Conservation (phyloP, 2,329 filamentous ascomycete species). For the Acrodontium crateriforme region DNA sequence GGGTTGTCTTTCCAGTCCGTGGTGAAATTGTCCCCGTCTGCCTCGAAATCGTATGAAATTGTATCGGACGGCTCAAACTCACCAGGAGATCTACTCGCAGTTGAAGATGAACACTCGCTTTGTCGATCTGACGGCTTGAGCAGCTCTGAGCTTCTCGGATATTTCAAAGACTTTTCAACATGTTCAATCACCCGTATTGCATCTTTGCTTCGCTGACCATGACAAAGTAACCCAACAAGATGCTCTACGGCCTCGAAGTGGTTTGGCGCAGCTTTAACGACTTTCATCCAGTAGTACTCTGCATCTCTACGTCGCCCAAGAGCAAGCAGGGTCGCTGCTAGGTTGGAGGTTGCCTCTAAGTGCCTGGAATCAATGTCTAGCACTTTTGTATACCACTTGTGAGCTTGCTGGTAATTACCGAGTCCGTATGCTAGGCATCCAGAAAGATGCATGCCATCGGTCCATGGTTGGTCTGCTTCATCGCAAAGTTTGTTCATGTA, state of each 20-base stretch:
- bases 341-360: slow-evolving; percentile 85
- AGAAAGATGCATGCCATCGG: slow-evolving; percentile 80
- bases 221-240: slow-evolving; percentile 74
- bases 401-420: slow-evolving; percentile 64
- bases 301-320: slow-evolving; percentile 73
- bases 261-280: slow-evolving; percentile 69
- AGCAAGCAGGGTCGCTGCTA: slow-evolving; percentile 77
- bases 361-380: slow-evolving; percentile 50
- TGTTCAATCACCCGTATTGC: slow-evolving; percentile 78
- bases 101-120: slow-evolving; percentile 43
- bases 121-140: slow-evolving; percentile 38
- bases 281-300: slow-evolving; percentile 69
- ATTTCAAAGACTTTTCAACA: slow-evolving; percentile 59
- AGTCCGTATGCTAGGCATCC: slow-evolving; percentile 87
- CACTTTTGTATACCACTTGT: slow-evolving; percentile 60
- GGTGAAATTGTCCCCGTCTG: slow-evolving; percentile 21
- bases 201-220: slow-evolving; percentile 64
- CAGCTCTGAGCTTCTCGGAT: slow-evolving; percentile 32
- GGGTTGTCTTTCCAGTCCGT: slow-evolving; percentile 27
- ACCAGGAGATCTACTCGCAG: slow-evolving; percentile 40
- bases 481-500: slow-evolving; percentile 62
- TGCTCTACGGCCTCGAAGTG: slow-evolving; percentile 95
- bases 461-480: slow-evolving; percentile 74
- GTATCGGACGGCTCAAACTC: slow-evolving; percentile 43
- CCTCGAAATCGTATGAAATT: slow-evolving; percentile 43